Conservation (phyloP, 768 basidiomycete species). For the Russula lepida region DNA sequence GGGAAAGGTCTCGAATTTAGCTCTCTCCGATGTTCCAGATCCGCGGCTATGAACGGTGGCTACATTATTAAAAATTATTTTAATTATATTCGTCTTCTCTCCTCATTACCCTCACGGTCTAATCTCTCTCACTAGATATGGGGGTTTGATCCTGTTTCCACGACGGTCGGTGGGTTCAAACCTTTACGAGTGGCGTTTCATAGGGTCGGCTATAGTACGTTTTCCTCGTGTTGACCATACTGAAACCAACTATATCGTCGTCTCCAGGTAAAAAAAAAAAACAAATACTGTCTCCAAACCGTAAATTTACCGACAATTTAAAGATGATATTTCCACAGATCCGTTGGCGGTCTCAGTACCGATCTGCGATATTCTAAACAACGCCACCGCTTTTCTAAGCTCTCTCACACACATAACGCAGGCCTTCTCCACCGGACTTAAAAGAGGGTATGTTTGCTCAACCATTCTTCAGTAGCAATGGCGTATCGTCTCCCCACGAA, state of each 20-base stretch:
- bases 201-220: neutral
- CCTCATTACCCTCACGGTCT: neutral
- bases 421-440: neutral
- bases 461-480: conserved; percentile 29
- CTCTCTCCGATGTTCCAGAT: neutral
- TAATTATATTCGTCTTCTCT: neutral
- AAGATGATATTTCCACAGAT: neutral
- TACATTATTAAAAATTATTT: neutral
- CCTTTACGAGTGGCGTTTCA: neutral
- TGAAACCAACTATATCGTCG: neutral
- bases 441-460: conserved; percentile 8
- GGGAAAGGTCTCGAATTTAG: neutral
- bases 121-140: neutral
- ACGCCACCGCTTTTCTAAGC: too few relatives aligned
- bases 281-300: neutral
- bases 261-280: neutral
- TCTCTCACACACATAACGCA: neutral
- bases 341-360: neutral
- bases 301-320: neutral
- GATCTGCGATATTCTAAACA: neutral
- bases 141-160: conserved; percentile 11
- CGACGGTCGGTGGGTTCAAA: conserved; percentile 9
- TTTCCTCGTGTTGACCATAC: neutral
- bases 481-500: conserved; percentile 57
- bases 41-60: conserved; percentile 2